Conservation (phyloP, 495 filamentous ascomycete species). For the Podospora appendiculata region DNA sequence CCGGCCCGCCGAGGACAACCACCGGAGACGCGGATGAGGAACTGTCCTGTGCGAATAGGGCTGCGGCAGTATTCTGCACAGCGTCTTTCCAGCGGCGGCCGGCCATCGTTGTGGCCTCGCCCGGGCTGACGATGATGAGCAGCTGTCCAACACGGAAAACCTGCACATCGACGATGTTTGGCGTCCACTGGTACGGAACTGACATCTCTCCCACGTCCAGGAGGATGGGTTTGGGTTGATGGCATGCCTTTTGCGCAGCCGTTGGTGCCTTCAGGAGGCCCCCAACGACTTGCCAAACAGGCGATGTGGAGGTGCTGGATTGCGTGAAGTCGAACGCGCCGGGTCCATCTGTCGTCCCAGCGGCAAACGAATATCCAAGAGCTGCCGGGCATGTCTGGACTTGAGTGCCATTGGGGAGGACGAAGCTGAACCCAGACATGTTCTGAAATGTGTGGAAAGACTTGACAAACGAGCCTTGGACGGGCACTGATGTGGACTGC, state of each 20-base stretch:
- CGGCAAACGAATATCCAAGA: constrained; percentile 88
- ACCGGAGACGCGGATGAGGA: constrained; percentile 38
- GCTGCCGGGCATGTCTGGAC: constrained; percentile 83
- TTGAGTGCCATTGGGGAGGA: constrained; percentile 63
- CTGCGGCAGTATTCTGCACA: constrained; percentile 33
- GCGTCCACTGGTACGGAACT: constrained; percentile 79
- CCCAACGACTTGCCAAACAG: constrained; percentile 74
- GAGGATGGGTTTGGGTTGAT: constrained; percentile 78
- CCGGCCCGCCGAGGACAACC: constrained; percentile 85
- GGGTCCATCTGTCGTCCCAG: constrained; percentile 88
- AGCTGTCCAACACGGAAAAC: constrained; percentile 81
- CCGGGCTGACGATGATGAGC: constrained; percentile 77
- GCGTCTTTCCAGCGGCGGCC: constrained; percentile 85
- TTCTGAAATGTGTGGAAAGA: constrained; percentile 71
- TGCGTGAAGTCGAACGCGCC: constrained; percentile 94
- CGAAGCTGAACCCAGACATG: constrained; percentile 67
- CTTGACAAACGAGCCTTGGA: constrained; percentile 56
- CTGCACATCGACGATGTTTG: constrained; percentile 92
- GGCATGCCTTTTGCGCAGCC: constrained; percentile 66
- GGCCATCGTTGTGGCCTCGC: constrained; percentile 93
- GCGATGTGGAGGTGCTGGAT: constrained; percentile 71
- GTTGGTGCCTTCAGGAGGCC: constrained; percentile 64
- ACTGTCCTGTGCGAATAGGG: constrained; percentile 1
- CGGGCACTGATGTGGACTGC: constrained; percentile 34
- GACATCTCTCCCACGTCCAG: constrained; percentile 80